Evolutionary conservation across 768 basidiomycete species (phyloP), one percentile per base, ranked within the genome.

Genomic region (Lactarius indigo): DNA sequence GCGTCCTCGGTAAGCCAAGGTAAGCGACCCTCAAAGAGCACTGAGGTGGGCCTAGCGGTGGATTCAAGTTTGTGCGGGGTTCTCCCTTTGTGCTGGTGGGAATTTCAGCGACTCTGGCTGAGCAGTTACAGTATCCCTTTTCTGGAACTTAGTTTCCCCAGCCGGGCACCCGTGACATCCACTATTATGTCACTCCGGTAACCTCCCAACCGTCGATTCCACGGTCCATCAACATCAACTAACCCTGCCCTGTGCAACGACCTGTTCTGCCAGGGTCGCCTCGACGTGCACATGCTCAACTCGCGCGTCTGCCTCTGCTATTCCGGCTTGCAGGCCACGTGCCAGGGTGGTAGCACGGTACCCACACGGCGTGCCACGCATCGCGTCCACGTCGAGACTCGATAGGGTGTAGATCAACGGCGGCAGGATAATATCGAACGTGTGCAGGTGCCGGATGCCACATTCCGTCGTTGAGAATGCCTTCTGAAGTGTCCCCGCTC

Each of bases 321-420:
- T 35, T 35, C 35, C 2, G 96, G 96, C 75, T 94, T 96, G 59
- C 83, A 76, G 64, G 85, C 80, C 33, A 93, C 83, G 18, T 87
- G 74, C 44, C 83, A 77, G 13, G 81, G 76, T 1, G 6, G 41
- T 30, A 77, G 72, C 20, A 70, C 66, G 33, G 33, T 35, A 12
- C 12, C 42, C 42, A 20, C 42, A 7, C 18, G 18, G 17, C 17
- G 7, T 3, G 39, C 84, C 81, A 66, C 83, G 84, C 94, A 98
- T 98, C 55, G 80, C 82, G 2, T 78, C 72, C 37, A 96, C 74
- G 76, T 96, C 85, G 61, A 98, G 86, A 33, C 77, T 77, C 35
- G 81, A 77, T 0, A 86, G 76, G 37, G 87, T 83, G 15, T 9
- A 10, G n/a, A 37, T 37, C 37, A 10, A 41, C 41, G 10, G 33